Percentiles rank a stretch among this genome's conserved stretches.
Evolutionary conservation across 2,329 filamentous ascomycete species (phyloP).

Genomic region (Verticillium longisporum): DNA sequence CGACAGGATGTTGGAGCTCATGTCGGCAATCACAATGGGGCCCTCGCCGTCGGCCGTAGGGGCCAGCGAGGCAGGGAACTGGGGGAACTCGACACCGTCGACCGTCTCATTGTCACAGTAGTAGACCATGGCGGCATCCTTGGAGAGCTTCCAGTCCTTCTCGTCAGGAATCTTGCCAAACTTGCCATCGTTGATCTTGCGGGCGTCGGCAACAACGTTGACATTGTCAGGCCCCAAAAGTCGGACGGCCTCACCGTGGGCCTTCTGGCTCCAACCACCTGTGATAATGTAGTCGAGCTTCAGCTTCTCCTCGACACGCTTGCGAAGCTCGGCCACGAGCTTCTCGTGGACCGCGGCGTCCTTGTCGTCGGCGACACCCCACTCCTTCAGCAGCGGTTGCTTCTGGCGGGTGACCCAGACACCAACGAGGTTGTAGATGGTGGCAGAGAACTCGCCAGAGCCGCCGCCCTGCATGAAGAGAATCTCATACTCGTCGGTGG

Average conservation of each 20-base stretch:
- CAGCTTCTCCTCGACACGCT: constrained; percentile 61
- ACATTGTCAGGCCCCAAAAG: constrained; percentile 72
- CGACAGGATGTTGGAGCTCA: constrained; percentile 91
- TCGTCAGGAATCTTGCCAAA: constrained; percentile 80
- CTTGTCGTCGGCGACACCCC: constrained; percentile 36
- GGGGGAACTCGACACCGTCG: constrained; percentile 84
- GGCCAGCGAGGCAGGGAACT: constrained; percentile 59
- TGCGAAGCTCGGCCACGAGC: constrained; percentile 52
- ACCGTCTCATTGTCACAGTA: constrained; percentile 94
- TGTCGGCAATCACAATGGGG: constrained; percentile 80
- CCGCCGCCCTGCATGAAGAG: constrained; percentile 86
- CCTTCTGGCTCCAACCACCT: constrained; percentile 83
- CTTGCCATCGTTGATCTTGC: constrained; percentile 65
- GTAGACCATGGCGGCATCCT: constrained; percentile 69
- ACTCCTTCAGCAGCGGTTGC: constrained; percentile 48
- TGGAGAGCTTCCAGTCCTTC: constrained; percentile 67
- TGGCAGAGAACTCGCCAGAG: constrained; percentile 76
- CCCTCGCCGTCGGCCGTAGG: constrained; percentile 52
- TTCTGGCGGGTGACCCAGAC: constrained; percentile 72
- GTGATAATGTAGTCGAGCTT: constrained; percentile 88
- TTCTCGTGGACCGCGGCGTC: constrained; percentile 42
- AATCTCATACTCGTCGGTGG: constrained; percentile 72
- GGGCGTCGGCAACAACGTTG: constrained; percentile 68
- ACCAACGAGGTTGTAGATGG: constrained; percentile 75
- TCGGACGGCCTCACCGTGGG: constrained; percentile 72